A percentile compares a stretch with the other conserved stretches of the same genome.
These are phyloP conservation scores for Neurospora sp. DNA, from an alignment of 2,329 filamentous ascomycete genomes.

Conservation along the genomic window DNA sequence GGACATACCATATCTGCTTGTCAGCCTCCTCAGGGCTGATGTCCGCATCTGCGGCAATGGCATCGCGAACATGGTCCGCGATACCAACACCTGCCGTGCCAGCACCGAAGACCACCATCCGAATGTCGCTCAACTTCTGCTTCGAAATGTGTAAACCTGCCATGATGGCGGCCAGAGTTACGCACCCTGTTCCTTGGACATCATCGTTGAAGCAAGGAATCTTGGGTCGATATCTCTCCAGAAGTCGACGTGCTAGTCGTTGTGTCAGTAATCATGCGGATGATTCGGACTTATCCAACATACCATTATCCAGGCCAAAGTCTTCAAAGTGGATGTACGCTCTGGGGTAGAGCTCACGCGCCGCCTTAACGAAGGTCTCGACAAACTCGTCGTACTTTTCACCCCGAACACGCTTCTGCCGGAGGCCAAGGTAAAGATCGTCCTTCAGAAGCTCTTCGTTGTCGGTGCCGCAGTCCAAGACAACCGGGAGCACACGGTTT, in stretches of 20 bases:
- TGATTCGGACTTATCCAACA: slow-evolving; percentile 11
- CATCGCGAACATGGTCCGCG: slow-evolving; percentile 73
- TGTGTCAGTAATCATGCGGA: neutral
- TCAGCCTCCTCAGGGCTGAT: slow-evolving; percentile 65
- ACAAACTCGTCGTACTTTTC: slow-evolving; percentile 69
- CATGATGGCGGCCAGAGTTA: slow-evolving; percentile 75
- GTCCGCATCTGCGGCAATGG: slow-evolving; percentile 58
- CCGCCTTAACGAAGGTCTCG: slow-evolving; percentile 60
- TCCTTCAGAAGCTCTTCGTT: slow-evolving; percentile 67
- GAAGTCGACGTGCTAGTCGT: slow-evolving; percentile 52
- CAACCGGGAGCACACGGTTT: slow-evolving; percentile 66
- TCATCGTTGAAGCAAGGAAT: slow-evolving; percentile 88
- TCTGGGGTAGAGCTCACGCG: slow-evolving; percentile 60
- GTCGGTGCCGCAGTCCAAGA: slow-evolving; percentile 78
- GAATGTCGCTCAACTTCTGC: slow-evolving; percentile 56
- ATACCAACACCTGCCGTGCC: slow-evolving; percentile 80
- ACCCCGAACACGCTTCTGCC: slow-evolving; percentile 56
- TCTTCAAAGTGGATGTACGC: slow-evolving; percentile 89
- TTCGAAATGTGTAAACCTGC: slow-evolving; percentile 62
- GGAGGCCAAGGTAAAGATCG: slow-evolving; percentile 69
- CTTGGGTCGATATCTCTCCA: slow-evolving; percentile 64
- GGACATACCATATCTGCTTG: slow-evolving; percentile 63
- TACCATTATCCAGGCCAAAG: slow-evolving; percentile 66
- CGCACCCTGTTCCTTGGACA: slow-evolving; percentile 80
- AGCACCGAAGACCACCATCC: slow-evolving; percentile 68